A percentile compares a stretch with the other conserved stretches of the same genome.
Conservation (phyloP, 2,329 filamentous ascomycete species). For the Hypoxylon sp. region DNA sequence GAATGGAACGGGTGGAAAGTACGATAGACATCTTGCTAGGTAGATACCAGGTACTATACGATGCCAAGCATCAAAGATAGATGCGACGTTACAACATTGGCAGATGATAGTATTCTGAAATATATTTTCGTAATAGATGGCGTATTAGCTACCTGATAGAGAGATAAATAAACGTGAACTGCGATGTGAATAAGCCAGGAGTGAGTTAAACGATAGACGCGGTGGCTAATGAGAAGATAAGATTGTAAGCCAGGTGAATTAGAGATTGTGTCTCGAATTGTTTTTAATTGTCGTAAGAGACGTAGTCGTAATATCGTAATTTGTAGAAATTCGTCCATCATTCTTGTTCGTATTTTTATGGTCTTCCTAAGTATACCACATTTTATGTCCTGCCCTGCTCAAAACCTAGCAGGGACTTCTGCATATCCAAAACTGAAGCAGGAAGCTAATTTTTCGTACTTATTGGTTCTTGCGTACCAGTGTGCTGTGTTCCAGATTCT, state of each 20-base stretch:
- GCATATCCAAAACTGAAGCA: constrained; percentile 22
- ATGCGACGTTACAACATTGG: background rate
- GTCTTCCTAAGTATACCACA: constrained; percentile 31
- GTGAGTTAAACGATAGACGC: constrained; percentile 25
- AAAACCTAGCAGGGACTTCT: constrained; percentile 14
- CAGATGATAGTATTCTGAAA: background rate
- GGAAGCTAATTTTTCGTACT: constrained; percentile 19
- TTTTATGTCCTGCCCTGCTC: constrained; percentile 20
- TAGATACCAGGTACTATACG: background rate
- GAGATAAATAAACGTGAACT: constrained; percentile 6
- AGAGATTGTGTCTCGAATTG: constrained; percentile 14
- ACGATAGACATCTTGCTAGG: background rate
- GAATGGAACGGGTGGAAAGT: background rate
- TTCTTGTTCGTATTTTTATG: constrained; percentile 35
- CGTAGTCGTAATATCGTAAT: constrained; percentile 37
- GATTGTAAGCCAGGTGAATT: constrained; percentile 5
- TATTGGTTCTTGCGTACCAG: constrained; percentile 39
- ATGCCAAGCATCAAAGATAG: background rate
- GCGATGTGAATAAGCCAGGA: constrained; percentile 8
- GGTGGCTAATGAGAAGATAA: constrained; percentile 18
- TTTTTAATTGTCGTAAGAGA: constrained; percentile 17
- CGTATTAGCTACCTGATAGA: constrained; percentile 21
- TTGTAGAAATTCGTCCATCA: constrained; percentile 38
- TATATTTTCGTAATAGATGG: constrained; percentile 14
- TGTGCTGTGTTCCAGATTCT: constrained; percentile 44